phyloP scores from a whole-genome alignment of 805 yeast species.

The Metschnikowia lunata region DNA sequence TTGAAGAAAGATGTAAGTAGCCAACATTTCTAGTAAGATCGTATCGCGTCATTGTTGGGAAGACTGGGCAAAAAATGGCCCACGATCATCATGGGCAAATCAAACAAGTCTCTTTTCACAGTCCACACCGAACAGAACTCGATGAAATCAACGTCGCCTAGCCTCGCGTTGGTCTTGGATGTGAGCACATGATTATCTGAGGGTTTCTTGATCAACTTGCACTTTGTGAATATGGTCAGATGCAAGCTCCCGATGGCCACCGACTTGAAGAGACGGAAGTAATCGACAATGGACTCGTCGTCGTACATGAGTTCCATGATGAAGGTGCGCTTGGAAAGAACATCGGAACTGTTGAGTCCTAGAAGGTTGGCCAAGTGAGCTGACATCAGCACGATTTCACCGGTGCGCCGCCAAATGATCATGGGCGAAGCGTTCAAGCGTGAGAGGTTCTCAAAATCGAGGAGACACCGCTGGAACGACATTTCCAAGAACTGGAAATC shows the following conservation, averaged over 20 bases:
- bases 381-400: slow-evolving; percentile 76
- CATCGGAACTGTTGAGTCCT: slow-evolving; percentile 55
- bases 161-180: slow-evolving; percentile 17
- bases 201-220: slow-evolving; percentile 40
- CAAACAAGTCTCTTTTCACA: slow-evolving; percentile 76
- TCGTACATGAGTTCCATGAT: slow-evolving; percentile 77
- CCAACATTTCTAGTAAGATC: slow-evolving; percentile 1
- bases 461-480: slow-evolving; percentile 41
- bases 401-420: slow-evolving; percentile 81
- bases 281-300: slow-evolving; percentile 66
- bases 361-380: slow-evolving; percentile 69
- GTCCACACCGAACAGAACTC: slow-evolving; percentile 83
- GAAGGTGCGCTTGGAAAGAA: slow-evolving; percentile 56
- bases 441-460: slow-evolving; percentile 42
- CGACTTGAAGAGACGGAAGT: slow-evolving; percentile 66
- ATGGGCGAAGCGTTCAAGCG: slow-evolving; percentile 69
- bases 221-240: slow-evolving; percentile 48
- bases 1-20: too few relatives aligned
- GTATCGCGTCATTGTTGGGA: slow-evolving; percentile 15
- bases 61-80: slow-evolving; percentile 76
- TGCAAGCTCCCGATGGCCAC: slow-evolving; percentile 67
- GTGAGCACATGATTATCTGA: slow-evolving; percentile 11
- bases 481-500: slow-evolving; percentile 54
- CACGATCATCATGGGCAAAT: slow-evolving; percentile 76
- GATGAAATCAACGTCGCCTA: slow-evolving; percentile 27